A percentile compares a stretch with the other conserved stretches of the same genome.
These are phyloP conservation scores for Pseudozyma tsukubaensis DNA, from an alignment of 1,284 basidiomycete species.

Conservation along the genomic window DNA sequence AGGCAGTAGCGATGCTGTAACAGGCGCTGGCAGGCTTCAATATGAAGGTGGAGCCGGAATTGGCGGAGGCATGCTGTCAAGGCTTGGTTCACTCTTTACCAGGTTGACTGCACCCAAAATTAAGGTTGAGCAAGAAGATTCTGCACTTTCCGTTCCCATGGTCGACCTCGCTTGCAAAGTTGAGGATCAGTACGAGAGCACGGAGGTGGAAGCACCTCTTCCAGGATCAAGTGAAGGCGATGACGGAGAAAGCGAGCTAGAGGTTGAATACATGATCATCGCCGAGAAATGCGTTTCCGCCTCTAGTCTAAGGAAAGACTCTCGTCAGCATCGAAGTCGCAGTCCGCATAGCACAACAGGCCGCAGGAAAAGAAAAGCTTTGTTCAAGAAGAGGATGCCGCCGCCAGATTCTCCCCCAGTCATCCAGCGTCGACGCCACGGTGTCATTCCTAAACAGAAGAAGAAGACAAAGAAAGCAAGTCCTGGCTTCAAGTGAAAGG, in stretches of 20 bases:
- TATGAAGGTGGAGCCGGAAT: neutral
- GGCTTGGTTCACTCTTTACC: neutral
- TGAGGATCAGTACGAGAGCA: neutral
- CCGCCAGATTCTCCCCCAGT: conserved; percentile 6
- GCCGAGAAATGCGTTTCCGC: conserved; percentile 20
- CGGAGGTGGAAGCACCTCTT: neutral
- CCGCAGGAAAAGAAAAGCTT: neutral
- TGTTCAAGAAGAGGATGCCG: neutral
- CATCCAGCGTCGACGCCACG: conserved; percentile 7
- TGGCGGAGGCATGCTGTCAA: neutral
- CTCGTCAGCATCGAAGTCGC: neutral
- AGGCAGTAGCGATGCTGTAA: neutral
- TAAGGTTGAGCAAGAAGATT: conserved; percentile 4
- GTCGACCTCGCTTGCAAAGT: neutral
- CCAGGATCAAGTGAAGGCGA: neutral
- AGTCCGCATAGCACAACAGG: neutral
- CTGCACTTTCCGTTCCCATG: no score
- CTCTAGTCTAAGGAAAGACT: neutral
- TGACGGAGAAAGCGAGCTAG: conserved; percentile 20
- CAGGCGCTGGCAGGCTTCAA: neutral
- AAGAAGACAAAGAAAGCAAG: conserved; percentile 4
- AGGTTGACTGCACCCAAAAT: neutral
- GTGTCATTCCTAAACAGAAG: neutral
- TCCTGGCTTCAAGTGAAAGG: conserved; percentile 18
- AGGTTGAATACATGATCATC: conserved; percentile 34